Base-by-base conservation (phyloP, 1,139 yeast genomes). In the Yamadazyma friedrichii region DNA sequence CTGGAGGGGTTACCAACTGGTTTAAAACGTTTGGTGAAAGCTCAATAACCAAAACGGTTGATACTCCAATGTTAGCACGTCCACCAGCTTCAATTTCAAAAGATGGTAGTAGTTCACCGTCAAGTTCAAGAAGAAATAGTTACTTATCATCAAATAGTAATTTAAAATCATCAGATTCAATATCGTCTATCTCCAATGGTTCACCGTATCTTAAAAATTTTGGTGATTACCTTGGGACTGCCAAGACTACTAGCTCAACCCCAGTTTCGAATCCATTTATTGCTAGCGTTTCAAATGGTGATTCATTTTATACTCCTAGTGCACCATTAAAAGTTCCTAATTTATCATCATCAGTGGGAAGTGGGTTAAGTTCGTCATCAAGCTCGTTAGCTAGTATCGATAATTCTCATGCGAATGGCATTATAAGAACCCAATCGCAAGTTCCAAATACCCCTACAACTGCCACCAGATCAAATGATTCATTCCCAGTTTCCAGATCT, bases 1-100 rank as follows among this genome's bases (percentile, higher is more conserved):
- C 71, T 38, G 77, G 77, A 26, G 73, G 80, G 9, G 63, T 78
- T 25, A 48, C 62, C 35, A 51, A 58, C 46, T 68, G 76, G 79
- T 58, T 55, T 46, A 50, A 58, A 20, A 35, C 47, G 4, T 65
- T 49, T 50, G 76, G 77, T 1, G 64, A 62, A 13, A 43, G 49
- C 0, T 60, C 59, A 1, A 52, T 70, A 11, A 48, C 56, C 10
- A 59, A 56, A 41, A 51, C 59, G 1, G 37, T 33, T 1, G 36
- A 42, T 2, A 33, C 47, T 9, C 53, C 48, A 5, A 42, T 51
- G 4, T 45, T 61, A 12, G 38, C 58, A 0, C 27, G 38, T n/a
- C 69, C 70, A 1, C 52, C 48, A 33, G 63, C 66, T 1, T 49
- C 58, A 10, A 40, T 56, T 3, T 50, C 62, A 0, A 50, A 51